Base-by-base conservation (phyloP, 1,139 yeast species). In the Diutina rugosa region DNA sequence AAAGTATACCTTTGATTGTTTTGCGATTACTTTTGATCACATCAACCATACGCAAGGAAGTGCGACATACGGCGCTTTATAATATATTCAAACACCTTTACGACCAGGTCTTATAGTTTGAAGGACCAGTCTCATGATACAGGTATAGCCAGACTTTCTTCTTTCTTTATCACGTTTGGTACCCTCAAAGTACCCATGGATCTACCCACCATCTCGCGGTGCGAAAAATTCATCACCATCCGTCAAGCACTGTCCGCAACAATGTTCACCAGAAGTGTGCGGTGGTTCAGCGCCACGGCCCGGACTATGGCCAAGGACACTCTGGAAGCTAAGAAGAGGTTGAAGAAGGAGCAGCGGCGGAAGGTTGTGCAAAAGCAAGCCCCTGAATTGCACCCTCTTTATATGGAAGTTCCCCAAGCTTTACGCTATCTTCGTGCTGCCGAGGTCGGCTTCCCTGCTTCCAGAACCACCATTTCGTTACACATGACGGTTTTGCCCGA, bases 341-440 rank as follows among this genome's bases (percentile, higher is more conserved):
- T 30, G n/a, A 54, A 54, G 29, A 12, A 79, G 56, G 78, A 76
- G 58, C 73, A 69, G 58, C 77, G 53, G 28, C 26, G 44, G 18
- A 49, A 49, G 26, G 44, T 32, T n/a, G 53, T 49, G 14, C 53
- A 49, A 32, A 49, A 49, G 16, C 53, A 49, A 10, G 53, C 81
- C 1, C 81, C 87, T 1, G 67, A 68, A 54, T 63, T 67, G 21
- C 80, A 78, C 58, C 89, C 90, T 1, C 72, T 87, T 56, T 86
- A 83, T 66, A 83, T 88, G 86, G 84, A 82, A 54, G 77, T 89
- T 12, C 81, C 88, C 12, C 70, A 73, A 26, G 98, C 97, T 1
- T 70, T 90, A 68, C 79, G 86, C 64, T 90, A 85, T 65, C 68
- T 93, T 58, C 78, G 97, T 61, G 96, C 98, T 0, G 82, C 91